These are phyloP conservation scores for Tagetes erecta DNA, from an alignment of 129 eudicot genomes.

Conservation along the genomic window DNA sequence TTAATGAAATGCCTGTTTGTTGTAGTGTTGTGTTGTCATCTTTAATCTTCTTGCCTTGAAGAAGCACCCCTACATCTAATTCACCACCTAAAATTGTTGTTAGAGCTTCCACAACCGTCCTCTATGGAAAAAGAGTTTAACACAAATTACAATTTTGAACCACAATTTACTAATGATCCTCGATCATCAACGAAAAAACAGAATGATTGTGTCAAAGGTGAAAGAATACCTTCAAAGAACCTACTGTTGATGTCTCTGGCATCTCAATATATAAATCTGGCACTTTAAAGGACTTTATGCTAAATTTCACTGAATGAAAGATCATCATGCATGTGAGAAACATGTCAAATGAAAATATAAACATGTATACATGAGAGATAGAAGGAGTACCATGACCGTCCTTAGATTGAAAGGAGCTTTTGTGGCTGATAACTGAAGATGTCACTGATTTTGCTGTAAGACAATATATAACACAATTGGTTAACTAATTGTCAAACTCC, in stretches of 20 bases:
- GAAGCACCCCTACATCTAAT: conserved; percentile 77
- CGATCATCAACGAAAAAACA: background rate
- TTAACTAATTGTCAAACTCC: conserved; percentile 15
- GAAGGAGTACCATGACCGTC: conserved; percentile 55
- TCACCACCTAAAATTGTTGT: conserved; percentile 77
- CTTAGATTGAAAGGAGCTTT: conserved; percentile 40
- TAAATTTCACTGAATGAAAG: conserved; percentile 67
- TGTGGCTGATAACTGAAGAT: conserved; percentile 43
- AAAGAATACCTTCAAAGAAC: conserved; percentile 77
- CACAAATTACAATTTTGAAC: background rate
- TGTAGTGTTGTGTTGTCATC: conserved; percentile 83
- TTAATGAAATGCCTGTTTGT: conserved; percentile 69
- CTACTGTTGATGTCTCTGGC: conserved; percentile 88
- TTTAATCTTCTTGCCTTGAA: conserved; percentile 78
- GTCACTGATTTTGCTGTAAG: conserved; percentile 48
- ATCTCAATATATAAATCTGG: conserved; percentile 94
- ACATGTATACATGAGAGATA: conserved; percentile 1
- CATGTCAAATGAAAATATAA: background rate
- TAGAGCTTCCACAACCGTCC: conserved; percentile 78
- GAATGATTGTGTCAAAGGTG: conserved; percentile 5
- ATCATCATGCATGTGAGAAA: conserved; percentile 36
- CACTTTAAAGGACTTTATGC: conserved; percentile 87
- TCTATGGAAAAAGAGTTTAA: conserved; percentile 43
- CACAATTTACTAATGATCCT: background rate
- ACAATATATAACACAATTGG: conserved; percentile 8